Base-by-base conservation (phyloP, 371 early-diverging fungal species). In the Globomyces sp. region DNA sequence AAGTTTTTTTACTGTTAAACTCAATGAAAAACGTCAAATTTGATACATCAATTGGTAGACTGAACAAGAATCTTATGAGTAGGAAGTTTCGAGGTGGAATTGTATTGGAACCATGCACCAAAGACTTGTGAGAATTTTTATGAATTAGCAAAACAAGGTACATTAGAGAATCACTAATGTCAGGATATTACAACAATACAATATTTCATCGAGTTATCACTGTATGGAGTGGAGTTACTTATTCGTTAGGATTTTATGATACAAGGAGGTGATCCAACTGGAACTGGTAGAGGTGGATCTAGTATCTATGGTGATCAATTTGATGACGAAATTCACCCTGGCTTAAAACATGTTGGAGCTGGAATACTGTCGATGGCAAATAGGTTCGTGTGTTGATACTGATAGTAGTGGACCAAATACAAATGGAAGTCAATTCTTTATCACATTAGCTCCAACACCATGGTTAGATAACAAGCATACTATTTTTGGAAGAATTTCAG, bases 401-500 rank as follows among this genome's bases (percentile, higher is more conserved):
- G 5, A 34, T 24, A 34, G 9, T 57, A 76, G 73, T 50, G 77
- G 77, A 1, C 78, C 77, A 41, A 78, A 80, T 63, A 80, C 80
- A 24, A 80, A 80, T 57, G 80, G 80, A 4, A 93, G 93, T 50
- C 99, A 99, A 77, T 99, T 99, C 77, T 99, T 99, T 73, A 97
- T 99, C 66, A 98, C 99, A 0, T 88, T 92, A 10, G 92, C 83
- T 1, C 89, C 87, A 10, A 90, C 92, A 76, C 90, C 92, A 24
- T 94, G 94, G 90, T 73, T 99, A 40, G 98, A 99, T 69, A 87
- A 87, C 44, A 96, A 96, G 71, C 97, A 99, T 69, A 91, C 98
- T 1, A 89, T 99, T 3, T 99, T 99, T 85, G 97, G 96, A 42
- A 75, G 93, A 67, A 92, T 93, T 13, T 24, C 24, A 24, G 24